Conservation (phyloP, 1,284 basidiomycete species). For the Schizopora paradoxa region DNA sequence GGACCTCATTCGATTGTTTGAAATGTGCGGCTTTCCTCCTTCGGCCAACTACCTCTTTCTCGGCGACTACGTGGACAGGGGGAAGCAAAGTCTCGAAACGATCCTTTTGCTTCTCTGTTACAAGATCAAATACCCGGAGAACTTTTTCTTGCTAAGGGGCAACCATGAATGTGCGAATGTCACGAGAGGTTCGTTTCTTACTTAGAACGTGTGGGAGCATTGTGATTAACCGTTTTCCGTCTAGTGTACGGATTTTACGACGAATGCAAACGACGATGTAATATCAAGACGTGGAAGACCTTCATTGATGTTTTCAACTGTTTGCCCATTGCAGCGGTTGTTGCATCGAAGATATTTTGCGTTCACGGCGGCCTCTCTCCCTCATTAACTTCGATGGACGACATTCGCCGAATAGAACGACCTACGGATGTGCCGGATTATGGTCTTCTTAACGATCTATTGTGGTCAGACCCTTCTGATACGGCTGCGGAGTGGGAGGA, state of each 20-base stretch:
- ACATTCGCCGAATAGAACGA: constrained; percentile 96
- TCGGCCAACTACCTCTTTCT: constrained; percentile 97
- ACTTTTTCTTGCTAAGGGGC: constrained; percentile 96
- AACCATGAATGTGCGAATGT: constrained; percentile 99
- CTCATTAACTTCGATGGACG: constrained; percentile 97
- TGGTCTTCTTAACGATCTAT: constrained; percentile 92
- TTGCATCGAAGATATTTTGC: constrained; percentile 99
- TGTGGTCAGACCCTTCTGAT: constrained; percentile 99
- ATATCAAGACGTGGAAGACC: constrained; percentile 99
- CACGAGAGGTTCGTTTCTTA: constrained; percentile 72
- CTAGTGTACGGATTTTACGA: constrained; percentile 99
- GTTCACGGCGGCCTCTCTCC: constrained; percentile 98
- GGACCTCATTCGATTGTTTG: constrained; percentile 96
- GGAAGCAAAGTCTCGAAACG: constrained; percentile 98
- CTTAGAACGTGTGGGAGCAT: constrained; percentile 13
- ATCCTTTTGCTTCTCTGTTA: constrained; percentile 96
- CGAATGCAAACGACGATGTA: constrained; percentile 98
- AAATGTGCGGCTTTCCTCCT: constrained; percentile 99
- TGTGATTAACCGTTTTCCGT: constrained; percentile 9
- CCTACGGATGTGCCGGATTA: constrained; percentile 99
- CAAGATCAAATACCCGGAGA: constrained; percentile 99
- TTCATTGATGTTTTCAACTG: constrained; percentile 99
- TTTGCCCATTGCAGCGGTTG: constrained; percentile 96
- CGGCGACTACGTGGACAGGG: constrained; percentile 97
- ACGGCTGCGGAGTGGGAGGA: constrained; percentile 99